Evolutionary conservation across 129 eudicot species (phyloP).

Genomic region (Tagetes patula): DNA sequence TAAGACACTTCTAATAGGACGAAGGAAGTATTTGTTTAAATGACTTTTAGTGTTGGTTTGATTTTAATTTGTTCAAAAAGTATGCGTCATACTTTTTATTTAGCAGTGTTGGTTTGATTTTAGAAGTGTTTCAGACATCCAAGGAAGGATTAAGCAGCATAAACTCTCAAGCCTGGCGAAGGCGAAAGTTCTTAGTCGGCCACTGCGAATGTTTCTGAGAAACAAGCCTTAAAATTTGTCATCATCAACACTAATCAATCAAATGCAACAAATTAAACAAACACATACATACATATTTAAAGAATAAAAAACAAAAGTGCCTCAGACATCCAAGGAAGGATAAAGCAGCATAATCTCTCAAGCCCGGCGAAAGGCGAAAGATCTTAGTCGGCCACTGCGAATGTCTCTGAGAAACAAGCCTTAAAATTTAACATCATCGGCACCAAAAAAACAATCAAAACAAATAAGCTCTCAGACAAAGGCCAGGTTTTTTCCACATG

Average conservation of each 20-base stretch:
- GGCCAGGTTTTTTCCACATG: conserved; percentile 79
- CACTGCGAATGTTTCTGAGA: conserved; percentile 51
- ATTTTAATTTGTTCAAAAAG: no score
- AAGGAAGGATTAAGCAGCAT: conserved; percentile 40
- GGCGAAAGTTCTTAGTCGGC: conserved; percentile 44
- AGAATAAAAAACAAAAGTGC: neutral
- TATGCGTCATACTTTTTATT: no score
- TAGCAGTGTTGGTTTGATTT: no score
- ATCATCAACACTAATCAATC: neutral
- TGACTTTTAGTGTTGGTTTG: no score
- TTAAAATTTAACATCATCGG: conserved; percentile 34
- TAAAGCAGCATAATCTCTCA: conserved; percentile 55
- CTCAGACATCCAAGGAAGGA: conserved; percentile 71
- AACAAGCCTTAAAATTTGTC: conserved; percentile 39
- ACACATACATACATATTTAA: neutral
- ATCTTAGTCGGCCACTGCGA: conserved; percentile 63
- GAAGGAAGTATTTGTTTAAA: no score
- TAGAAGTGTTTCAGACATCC: conserved; percentile 38
- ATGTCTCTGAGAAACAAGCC: conserved; percentile 75
- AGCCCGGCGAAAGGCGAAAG: conserved; percentile 75
- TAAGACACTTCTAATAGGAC: no score
- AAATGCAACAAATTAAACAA: neutral
- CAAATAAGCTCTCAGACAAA: conserved; percentile 63
- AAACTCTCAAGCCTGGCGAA: conserved; percentile 47
- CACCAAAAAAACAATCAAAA: neutral